phyloP scores from a whole-genome alignment of 371 early-diverging fungal species.

The Mortierella sp. region DNA sequence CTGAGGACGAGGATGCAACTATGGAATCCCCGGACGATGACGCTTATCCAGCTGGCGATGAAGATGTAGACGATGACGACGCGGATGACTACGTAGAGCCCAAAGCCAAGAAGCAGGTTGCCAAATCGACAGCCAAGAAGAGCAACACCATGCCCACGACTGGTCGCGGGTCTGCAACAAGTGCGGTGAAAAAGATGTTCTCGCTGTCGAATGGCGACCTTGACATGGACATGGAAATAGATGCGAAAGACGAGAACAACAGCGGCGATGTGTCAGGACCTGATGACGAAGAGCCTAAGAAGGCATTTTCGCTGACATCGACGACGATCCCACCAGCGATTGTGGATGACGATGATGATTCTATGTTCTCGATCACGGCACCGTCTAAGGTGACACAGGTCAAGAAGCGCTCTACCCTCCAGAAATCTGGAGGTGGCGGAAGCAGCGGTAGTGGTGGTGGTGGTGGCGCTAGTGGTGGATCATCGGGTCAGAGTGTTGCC shows the following conservation, averaged over 20 bases:
- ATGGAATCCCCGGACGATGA: neutral
- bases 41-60: neutral
- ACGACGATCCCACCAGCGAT: slow-evolving; percentile 19
- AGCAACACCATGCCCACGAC: slow-evolving; percentile 4
- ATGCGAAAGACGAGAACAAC: neutral
- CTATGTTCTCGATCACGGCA: slow-evolving; percentile 39
- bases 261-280: slow-evolving; percentile 1
- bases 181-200: slow-evolving; percentile 47
- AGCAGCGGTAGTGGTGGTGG: neutral
- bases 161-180: slow-evolving; percentile 17
- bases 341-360: slow-evolving; percentile 39
- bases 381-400: slow-evolving; percentile 41
- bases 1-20: slow-evolving; percentile 1
- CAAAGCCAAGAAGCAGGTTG: slow-evolving; percentile 14
- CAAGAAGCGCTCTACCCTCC: slow-evolving; percentile 21
- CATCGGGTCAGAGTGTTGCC: neutral
- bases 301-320: neutral
- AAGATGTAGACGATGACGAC: slow-evolving; percentile 13
- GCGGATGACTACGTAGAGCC: slow-evolving; percentile 30
- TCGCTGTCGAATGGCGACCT: slow-evolving; percentile 25
- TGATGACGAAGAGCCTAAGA: neutral
- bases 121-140: neutral
- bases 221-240: slow-evolving; percentile 10
- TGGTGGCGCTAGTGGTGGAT: neutral
- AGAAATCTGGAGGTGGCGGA: slow-evolving; percentile 4